These are phyloP conservation scores for Phytomonas serpens DNA, from an alignment of 208 protist species.

Conservation along the genomic window DNA sequence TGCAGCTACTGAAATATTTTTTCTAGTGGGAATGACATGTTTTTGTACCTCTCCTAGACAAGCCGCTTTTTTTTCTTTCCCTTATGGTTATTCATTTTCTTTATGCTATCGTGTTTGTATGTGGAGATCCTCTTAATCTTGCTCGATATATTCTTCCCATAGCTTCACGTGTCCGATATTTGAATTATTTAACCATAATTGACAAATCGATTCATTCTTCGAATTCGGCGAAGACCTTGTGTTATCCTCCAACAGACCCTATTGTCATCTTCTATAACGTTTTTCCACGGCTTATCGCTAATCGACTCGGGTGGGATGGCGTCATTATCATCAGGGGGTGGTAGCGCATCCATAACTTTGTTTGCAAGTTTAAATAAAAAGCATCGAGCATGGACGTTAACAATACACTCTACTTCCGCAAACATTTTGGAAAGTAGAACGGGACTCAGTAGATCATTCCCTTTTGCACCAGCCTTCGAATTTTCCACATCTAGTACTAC, in stretches of 20 bases:
- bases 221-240: not conserved
- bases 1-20: not conserved
- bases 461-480: not conserved
- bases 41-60: not conserved
- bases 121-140: not conserved
- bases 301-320: not conserved
- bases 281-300: not conserved
- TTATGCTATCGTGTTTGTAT: not conserved
- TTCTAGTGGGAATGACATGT: not conserved
- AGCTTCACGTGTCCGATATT: not conserved
- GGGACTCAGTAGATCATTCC: not conserved
- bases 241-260: not conserved
- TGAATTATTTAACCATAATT: not conserved
- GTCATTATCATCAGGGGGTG: not conserved
- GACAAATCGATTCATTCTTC: not conserved
- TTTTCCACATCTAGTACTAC: not conserved
- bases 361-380: not conserved
- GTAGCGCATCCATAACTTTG: not conserved
- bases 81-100: not conserved
- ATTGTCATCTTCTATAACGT: not conserved
- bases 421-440: not conserved
- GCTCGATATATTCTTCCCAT: not conserved
- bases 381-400: not conserved
- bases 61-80: not conserved
- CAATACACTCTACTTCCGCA: not conserved